Evolutionary conservation across 148 eudicot genomes (phyloP).

Genomic region (Rhododendron vialii): DNA sequence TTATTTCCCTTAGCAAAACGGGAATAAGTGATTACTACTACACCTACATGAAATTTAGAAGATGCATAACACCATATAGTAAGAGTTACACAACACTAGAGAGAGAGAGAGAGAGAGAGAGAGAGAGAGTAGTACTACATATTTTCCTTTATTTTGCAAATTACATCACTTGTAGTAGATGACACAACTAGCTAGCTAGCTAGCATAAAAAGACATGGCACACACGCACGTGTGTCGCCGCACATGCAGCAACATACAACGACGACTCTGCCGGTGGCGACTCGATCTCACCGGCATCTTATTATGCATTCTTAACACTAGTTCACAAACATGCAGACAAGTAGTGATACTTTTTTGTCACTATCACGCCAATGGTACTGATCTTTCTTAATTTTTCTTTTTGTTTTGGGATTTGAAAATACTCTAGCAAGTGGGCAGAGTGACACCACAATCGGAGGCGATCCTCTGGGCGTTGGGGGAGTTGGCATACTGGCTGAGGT

Average conservation of each 20-base stretch:
- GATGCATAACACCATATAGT: neutral
- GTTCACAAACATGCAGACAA: neutral
- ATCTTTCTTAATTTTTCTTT: neutral
- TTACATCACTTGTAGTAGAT: neutral
- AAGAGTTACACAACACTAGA: neutral
- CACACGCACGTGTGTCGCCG: neutral
- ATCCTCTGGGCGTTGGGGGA: constrained; percentile 25
- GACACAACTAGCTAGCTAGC: neutral
- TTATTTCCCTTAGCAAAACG: no score
- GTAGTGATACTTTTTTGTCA: neutral
- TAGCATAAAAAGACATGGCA: neutral
- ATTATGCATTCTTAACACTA: neutral
- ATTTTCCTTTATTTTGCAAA: neutral
- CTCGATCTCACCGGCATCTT: neutral
- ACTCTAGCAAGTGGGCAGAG: constrained; percentile 21
- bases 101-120: no score
- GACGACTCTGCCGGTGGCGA: neutral
- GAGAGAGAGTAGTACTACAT: neutral
- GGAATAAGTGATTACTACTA: neutral
- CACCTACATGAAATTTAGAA: neutral
- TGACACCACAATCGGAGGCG: constrained; percentile 22
- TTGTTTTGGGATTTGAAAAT: neutral
- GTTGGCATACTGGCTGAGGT: constrained; percentile 20
- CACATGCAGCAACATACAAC: neutral
- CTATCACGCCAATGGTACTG: neutral